Percentiles rank a stretch among this genome's conserved stretches.
Evolutionary conservation across 2,329 filamentous ascomycete species (phyloP).

Genomic region (Xylariaceae sp.): DNA sequence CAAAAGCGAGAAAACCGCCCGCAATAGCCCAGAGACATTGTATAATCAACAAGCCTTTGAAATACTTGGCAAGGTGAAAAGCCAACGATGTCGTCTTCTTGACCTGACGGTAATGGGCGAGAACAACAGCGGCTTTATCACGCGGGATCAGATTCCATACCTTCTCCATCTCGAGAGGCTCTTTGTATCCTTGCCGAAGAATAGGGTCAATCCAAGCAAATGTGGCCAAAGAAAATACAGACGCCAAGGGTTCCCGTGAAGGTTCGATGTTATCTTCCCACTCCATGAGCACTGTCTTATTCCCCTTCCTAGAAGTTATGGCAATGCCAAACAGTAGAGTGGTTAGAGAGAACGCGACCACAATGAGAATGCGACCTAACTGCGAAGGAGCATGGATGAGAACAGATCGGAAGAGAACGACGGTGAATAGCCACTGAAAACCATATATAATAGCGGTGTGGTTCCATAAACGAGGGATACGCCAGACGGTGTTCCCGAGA

Average conservation of each 20-base stretch:
- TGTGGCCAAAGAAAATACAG: slow-evolving; percentile 78
- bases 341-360: slow-evolving; percentile 68
- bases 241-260: slow-evolving; percentile 80
- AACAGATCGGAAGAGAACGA: slow-evolving; percentile 78
- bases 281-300: slow-evolving; percentile 80
- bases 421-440: slow-evolving; percentile 70
- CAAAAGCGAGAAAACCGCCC: slow-evolving; percentile 79
- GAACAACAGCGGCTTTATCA: slow-evolving; percentile 78
- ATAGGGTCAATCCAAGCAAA: slow-evolving; percentile 90
- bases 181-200: slow-evolving; percentile 81
- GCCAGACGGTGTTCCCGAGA: slow-evolving; percentile 60
- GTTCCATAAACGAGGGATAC: slow-evolving; percentile 75
- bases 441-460: slow-evolving; percentile 84
- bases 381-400: slow-evolving; percentile 69
- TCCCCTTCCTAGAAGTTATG: slow-evolving; percentile 81
- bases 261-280: slow-evolving; percentile 86
- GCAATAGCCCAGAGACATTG: slow-evolving; percentile 78
- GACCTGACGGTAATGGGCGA: slow-evolving; percentile 77
- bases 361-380: slow-evolving; percentile 58
- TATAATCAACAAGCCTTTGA: slow-evolving; percentile 66
- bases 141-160: slow-evolving; percentile 89
- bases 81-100: slow-evolving; percentile 76
- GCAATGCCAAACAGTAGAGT: slow-evolving; percentile 71
- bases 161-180: slow-evolving; percentile 73
- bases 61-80: slow-evolving; percentile 78